Conservation (phyloP, 352 stramenopile species). For the Chrysophaeum taylorii region DNA sequence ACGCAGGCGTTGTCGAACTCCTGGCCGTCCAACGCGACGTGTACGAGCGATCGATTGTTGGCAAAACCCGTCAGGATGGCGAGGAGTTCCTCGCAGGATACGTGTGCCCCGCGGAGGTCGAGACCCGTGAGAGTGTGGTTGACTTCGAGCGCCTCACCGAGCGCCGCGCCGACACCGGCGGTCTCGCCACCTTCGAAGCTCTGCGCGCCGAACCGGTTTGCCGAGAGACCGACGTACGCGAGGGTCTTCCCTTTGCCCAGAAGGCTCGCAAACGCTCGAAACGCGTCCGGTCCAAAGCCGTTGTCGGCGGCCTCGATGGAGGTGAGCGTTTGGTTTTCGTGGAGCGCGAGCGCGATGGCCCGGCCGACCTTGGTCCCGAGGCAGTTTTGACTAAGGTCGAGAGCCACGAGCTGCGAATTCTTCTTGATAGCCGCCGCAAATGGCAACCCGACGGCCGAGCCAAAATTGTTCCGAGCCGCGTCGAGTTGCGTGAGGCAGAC, state of each 20-base stretch:
- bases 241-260: conserved; percentile 1
- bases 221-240: conserved; percentile 18
- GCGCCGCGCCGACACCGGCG: conserved; percentile 7
- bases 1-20: conserved; percentile 16
- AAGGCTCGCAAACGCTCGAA: conserved; percentile 9
- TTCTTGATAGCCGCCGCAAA: conserved; percentile 29
- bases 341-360: conserved; percentile 28
- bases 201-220: conserved; percentile 12
- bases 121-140: conserved; percentile 16
- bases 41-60: conserved; percentile 6
- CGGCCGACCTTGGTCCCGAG: conserved; percentile 24
- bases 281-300: conserved; percentile 21
- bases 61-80: conserved; percentile 12
- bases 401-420: conserved; percentile 24
- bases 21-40: conserved; percentile 16
- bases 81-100: conserved; percentile 11
- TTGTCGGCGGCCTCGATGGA: conserved; percentile 24
- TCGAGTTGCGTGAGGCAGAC: conserved; percentile 31
- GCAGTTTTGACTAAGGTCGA: conserved; percentile 30
- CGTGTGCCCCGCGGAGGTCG: conserved; percentile 13
- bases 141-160: conserved; percentile 7
- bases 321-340: conserved; percentile 26
- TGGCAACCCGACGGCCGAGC: conserved; percentile 24
- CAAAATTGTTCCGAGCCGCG: conserved; percentile 28
- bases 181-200: conserved; percentile 14